Base-by-base conservation (phyloP, 768 basidiomycete species). In the Tulasnella sp. region DNA sequence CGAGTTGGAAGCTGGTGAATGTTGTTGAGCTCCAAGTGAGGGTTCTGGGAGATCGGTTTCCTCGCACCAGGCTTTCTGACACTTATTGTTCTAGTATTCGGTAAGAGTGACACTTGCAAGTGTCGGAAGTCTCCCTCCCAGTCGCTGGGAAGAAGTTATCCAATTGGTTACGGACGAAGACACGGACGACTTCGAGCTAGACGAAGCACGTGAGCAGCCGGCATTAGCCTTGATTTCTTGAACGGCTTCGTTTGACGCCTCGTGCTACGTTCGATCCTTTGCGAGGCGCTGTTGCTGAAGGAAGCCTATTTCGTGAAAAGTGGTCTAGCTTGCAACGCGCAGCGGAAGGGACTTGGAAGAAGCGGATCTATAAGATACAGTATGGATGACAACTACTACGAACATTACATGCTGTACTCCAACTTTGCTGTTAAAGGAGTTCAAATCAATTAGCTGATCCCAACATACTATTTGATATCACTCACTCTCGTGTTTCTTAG, bases 401-500 rank as follows among this genome's bases (percentile, higher is more conserved):
- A 64, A 24, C 11, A 7, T 77, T 79, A 82, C 80, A 82, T 82
- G 44, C 78, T 77, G 76, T 84, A 84, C 74, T 84, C 84, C 81
- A 84, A 80, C 74, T 84, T 84, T 14, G 84, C 83, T 84, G 73
- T 22, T 24, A 46, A 69, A 8, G 50, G 54, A 72, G 50, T 18
- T 22, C 18, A 58, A n/a, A 60, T 24, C 22, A 24, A 64, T 72
- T 20, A 77, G 16, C 40, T 41, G 46, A 72, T 18, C 77, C 22
- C 50, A 42, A 42, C 12, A 42, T 42, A 14, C 42, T 4, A 37
- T 44, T 58, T 8, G 72, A 34, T 41, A 7, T 2, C 7, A 88
- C 94, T 87, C 84, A 95, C 95, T 95, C 88, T 98, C 96, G 84
- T 98, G 97, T 86, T 98, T 98, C 92, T 98, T 98, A 22, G 96